Conservation (phyloP, 257 asterid species). For the Solanum ossicruentum region DNA sequence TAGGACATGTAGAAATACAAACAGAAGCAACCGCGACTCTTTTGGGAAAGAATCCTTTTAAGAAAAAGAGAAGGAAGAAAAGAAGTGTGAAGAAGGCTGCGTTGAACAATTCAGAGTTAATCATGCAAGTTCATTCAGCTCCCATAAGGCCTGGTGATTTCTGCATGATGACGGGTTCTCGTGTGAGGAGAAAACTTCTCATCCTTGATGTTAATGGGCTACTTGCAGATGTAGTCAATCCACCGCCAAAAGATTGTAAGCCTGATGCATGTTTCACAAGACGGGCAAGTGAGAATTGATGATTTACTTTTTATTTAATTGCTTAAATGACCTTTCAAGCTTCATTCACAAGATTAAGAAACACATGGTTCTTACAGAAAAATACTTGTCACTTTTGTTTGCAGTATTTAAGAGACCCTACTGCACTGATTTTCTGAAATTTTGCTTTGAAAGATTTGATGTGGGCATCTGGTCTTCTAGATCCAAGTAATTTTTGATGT, state of each 20-base stretch:
- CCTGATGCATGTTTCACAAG: slow-evolving; percentile 36
- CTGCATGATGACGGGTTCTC: slow-evolving; percentile 1
- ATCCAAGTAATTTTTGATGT: slow-evolving; percentile 34
- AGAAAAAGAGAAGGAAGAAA: slow-evolving; percentile 8
- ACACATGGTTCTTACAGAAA: background rate
- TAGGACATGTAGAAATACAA: slow-evolving; percentile 14
- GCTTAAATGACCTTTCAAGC: background rate
- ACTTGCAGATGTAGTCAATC: slow-evolving; percentile 64
- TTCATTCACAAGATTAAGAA: background rate
- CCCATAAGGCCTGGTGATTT: background rate
- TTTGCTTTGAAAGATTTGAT: slow-evolving; percentile 70
- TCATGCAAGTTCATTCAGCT: background rate
- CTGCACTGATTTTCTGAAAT: slow-evolving; percentile 64
- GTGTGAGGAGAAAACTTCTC: slow-evolving; percentile 54
- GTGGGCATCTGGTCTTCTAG: slow-evolving; percentile 92
- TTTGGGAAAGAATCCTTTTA: slow-evolving; percentile 4
- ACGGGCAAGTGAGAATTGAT: slow-evolving; percentile 59
- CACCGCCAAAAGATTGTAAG: slow-evolving; percentile 45
- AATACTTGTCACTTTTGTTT: background rate
- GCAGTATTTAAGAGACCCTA: slow-evolving; percentile 85
- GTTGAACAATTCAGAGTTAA: background rate
- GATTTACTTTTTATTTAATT: slow-evolving; percentile 2
- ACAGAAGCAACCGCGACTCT: slow-evolving; percentile 3
- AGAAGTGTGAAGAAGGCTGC: background rate
- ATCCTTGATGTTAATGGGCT: slow-evolving; percentile 91